Base-by-base conservation (phyloP, 768 basidiomycete genomes). In the Lactarius pseudohatsudake region DNA sequence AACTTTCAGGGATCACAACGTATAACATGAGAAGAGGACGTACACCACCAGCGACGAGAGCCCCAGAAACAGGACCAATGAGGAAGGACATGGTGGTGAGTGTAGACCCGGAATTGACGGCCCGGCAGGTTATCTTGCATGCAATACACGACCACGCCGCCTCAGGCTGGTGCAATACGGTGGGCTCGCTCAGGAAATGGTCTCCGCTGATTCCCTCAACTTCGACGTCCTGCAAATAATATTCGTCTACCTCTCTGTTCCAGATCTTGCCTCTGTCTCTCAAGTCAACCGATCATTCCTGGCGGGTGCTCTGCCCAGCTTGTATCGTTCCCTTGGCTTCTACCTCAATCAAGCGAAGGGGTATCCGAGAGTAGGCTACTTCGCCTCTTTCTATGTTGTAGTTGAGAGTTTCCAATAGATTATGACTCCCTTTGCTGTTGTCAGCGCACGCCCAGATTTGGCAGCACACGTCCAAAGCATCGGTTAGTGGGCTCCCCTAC, bases 211-310 rank as follows among this genome's bases (percentile, higher is more conserved):
- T 69, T 88, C 84, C 70, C 78, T 90, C 57, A 86, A 91, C 68
- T 80, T 86, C 22, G 90, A 92, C 76, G 87, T 91, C 43, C 81
- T 91, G 50, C 86, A 88, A 72, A 78, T 86, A n/a, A 84, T 92
- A 20, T 88, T 88, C 68, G 75, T 77, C 0, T 77, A 81, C 70
- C 77, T 92, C 5, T 73, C 79, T 50, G 79, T 80, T 20, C 64
- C 75, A 0, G 87, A 90, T 70, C 81, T 92, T 38, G 80, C 84
- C 18, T 81, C 84, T 3, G 79, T 85, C 22, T 83, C 87, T 0
- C 84, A 86, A 50, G 89, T 90, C 72, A 88, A 84, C 72, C 81
- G 80, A 53, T 84, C 87, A 0, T 92, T 91, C 68, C 78, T 86
- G 30, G 83, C 83, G 0, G 89, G 82, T 1, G 87, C 83, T 0